phyloP scores from a whole-genome alignment of 2,329 filamentous ascomycete genomes.

The Penicillium hordei region DNA sequence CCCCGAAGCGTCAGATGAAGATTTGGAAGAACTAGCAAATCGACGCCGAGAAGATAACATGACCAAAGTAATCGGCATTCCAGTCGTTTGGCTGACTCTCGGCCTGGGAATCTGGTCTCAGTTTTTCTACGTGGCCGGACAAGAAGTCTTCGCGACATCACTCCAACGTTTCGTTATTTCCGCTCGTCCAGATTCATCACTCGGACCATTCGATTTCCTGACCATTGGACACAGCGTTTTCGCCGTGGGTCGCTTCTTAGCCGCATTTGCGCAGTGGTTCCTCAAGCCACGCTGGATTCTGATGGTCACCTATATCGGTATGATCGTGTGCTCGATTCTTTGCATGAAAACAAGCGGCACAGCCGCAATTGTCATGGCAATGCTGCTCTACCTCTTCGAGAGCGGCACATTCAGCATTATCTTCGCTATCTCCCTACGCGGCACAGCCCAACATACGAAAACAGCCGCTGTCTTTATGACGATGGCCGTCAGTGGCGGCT shows the following conservation, averaged over 20 bases:
- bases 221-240: conserved; percentile 60
- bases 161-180: conserved; percentile 47
- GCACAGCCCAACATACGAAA: conserved; percentile 59
- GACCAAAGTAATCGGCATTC: conserved; percentile 46
- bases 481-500: conserved; percentile 55
- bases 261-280: conserved; percentile 54
- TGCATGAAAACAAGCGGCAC: conserved; percentile 51
- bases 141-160: conserved; percentile 56
- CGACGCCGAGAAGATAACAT: conserved; percentile 52
- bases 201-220: conserved; percentile 46
- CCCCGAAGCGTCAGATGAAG: conserved; percentile 61
- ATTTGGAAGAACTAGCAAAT: conserved; percentile 57
- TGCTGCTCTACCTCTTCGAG: conserved; percentile 60
- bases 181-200: conserved; percentile 37
- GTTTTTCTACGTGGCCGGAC: conserved; percentile 62
- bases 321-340: conserved; percentile 53
- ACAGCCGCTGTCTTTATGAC: conserved; percentile 56
- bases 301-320: conserved; percentile 53
- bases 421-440: conserved; percentile 59
- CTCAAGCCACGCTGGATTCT: conserved; percentile 61
- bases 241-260: conserved; percentile 57
- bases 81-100: conserved; percentile 58
- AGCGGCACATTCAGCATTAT: conserved; percentile 61
- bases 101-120: conserved; percentile 55
- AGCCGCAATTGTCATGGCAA: conserved; percentile 48